These are phyloP conservation scores for Marasmius oreades DNA, from an alignment of 1,284 basidiomycete species.

Conservation along the genomic window DNA sequence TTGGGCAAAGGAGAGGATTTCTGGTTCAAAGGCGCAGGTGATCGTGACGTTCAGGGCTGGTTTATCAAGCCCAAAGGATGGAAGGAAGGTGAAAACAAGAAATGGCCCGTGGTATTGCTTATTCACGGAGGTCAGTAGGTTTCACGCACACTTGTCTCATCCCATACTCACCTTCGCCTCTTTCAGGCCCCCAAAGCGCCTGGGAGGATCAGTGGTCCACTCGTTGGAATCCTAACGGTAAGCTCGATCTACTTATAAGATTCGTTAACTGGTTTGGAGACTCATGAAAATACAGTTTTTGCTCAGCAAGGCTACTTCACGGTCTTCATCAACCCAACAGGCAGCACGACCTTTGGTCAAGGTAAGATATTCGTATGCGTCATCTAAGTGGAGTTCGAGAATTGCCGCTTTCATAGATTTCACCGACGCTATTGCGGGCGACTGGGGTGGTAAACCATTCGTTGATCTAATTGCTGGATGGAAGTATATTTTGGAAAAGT, in stretches of 20 bases:
- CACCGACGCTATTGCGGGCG: conserved; percentile 72
- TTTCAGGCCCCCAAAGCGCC: conserved; percentile 66
- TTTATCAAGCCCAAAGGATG: conserved; percentile 76
- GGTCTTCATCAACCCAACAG: conserved; percentile 85
- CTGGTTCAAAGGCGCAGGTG: conserved; percentile 80
- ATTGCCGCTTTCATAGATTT: conserved; percentile 47
- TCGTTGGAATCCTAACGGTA: conserved; percentile 85
- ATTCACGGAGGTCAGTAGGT: conserved; percentile 65
- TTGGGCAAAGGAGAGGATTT: conserved; percentile 71
- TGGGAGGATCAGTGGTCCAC: conserved; percentile 86
- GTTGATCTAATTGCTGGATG: conserved; percentile 77
- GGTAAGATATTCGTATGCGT: conserved; percentile 31
- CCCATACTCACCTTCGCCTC: conserved; percentile 2
- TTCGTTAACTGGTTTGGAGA: not conserved
- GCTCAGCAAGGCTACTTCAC: conserved; percentile 83
- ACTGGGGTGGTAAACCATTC: conserved; percentile 88
- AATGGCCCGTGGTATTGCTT: conserved; percentile 70
- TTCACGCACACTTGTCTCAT: not conserved
- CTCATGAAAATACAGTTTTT: conserved; percentile 47
- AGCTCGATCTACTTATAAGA: conserved; percentile 14
- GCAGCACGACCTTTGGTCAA: conserved; percentile 87
- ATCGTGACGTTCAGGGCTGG: conserved; percentile 78
- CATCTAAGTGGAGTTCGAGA: not conserved
- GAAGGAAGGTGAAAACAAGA: conserved; percentile 60
- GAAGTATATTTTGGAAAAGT: conserved; percentile 63